phyloP scores from a whole-genome alignment of 179 eudicot species.

The Heliamphora ciliata region DNA sequence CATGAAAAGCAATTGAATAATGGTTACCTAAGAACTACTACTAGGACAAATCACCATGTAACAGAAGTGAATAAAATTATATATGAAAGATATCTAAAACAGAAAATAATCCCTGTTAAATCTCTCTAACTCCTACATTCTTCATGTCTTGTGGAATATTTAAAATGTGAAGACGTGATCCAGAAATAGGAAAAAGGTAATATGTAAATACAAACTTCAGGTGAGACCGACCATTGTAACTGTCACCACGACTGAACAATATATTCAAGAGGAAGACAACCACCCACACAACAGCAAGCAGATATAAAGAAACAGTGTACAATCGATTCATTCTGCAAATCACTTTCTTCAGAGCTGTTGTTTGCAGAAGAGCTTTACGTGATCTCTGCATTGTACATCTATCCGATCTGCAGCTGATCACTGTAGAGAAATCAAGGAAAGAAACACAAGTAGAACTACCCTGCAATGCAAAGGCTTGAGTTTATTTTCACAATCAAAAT shows the following conservation, averaged over 20 bases:
- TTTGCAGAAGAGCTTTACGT: slow-evolving; percentile 85
- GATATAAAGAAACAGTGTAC: slow-evolving; percentile 59
- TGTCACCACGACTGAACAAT: slow-evolving; percentile 69
- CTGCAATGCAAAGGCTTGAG: too few relatives aligned
- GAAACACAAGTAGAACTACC: too few relatives aligned
- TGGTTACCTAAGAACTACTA: not conserved
- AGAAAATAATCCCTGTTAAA: not conserved
- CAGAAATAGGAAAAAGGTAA: too few relatives aligned
- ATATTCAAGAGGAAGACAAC: slow-evolving; percentile 55
- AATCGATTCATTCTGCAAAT: slow-evolving; percentile 39
- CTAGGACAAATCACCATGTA: not conserved
- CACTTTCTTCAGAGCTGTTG: slow-evolving; percentile 63
- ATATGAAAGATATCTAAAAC: not conserved
- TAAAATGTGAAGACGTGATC: too few relatives aligned
- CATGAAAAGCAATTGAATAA: not conserved
- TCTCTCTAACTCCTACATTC: not conserved
- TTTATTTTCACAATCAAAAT: too few relatives aligned
- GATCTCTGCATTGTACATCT: slow-evolving; percentile 95
- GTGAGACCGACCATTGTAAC: slow-evolving; percentile 45
- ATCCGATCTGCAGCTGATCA: too few relatives aligned
- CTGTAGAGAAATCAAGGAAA: too few relatives aligned
- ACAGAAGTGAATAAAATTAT: not conserved
- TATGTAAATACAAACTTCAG: not conserved
- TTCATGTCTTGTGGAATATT: too few relatives aligned
- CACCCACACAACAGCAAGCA: slow-evolving; percentile 63